phyloP scores from a whole-genome alignment of 306 rosid species.

The Quercus parvula region DNA sequence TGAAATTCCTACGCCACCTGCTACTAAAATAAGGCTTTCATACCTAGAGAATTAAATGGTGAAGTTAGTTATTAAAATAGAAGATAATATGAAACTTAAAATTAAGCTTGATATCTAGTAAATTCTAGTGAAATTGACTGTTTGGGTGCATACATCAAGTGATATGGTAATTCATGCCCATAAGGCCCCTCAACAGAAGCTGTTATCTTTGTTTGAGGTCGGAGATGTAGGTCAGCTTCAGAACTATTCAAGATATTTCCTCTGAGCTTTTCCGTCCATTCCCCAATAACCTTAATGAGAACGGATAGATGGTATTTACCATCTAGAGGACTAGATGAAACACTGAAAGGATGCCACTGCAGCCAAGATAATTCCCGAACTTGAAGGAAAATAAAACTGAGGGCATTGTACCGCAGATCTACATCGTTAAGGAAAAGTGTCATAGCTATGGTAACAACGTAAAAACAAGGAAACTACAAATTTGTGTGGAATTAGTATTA shows the following conservation, averaged over 20 bases:
- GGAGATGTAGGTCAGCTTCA: slow-evolving; percentile 22
- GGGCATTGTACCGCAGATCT: slow-evolving; percentile 83
- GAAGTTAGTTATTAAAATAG: slow-evolving; percentile 3
- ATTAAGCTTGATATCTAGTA: neutral
- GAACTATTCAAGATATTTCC: slow-evolving; percentile 34
- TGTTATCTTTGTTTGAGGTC: slow-evolving; percentile 36
- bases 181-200: slow-evolving; percentile 94
- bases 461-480: neutral
- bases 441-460: slow-evolving; percentile 9
- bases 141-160: slow-evolving; percentile 55
- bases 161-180: slow-evolving; percentile 87
- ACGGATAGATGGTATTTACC: slow-evolving; percentile 72
- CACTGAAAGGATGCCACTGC: slow-evolving; percentile 98
- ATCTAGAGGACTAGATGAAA: slow-evolving; percentile 89
- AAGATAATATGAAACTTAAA: neutral
- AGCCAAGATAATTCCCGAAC: slow-evolving; percentile 77
- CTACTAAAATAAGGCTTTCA: too few relatives aligned
- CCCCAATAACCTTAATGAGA: slow-evolving; percentile 85
- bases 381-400: slow-evolving; percentile 90
- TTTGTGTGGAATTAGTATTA: slow-evolving; percentile 19
- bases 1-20: too few relatives aligned
- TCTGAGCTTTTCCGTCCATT: slow-evolving; percentile 67
- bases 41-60: too few relatives aligned
- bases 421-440: slow-evolving; percentile 18
- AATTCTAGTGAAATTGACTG: neutral